Base-by-base conservation (phyloP, 1,139 yeast genomes). In the Diutina mesorugosa region DNA sequence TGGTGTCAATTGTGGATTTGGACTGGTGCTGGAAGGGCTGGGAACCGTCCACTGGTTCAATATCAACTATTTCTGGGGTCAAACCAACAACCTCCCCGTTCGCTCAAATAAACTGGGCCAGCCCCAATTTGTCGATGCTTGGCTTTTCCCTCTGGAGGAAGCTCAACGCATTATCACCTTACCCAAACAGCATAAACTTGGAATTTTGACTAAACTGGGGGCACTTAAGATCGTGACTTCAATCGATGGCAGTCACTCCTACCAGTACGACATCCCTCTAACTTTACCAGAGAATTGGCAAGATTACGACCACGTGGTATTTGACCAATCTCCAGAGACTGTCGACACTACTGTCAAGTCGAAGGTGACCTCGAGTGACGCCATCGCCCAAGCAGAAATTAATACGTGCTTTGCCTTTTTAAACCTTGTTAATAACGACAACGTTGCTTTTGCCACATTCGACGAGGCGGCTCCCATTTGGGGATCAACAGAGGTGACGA, bases 11-110 rank as follows among this genome's bases (percentile, higher is more conserved):
- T 73, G 73, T 9, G 80, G 83, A 0, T 72, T 84, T 62, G 83
- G 87, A 0, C 73, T 85, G 54, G 72, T 83, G 35, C 83, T 85
- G 28, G 72, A 74, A 58, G 69, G 75, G 7, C 72, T 80, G 29
- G 90, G 90, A 0, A 80, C 87, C 2, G 69, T 85, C 12, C 90
- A 85, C 63, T 83, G 86, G 80, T 85, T 81, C 66, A 73, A 74
- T 59, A 69, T 72, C 56, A 74, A 75, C 58, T 73, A 74, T 59
- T 63, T 75, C 47, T 65, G 69, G 16, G 70, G 68, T 56, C 65
- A 67, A 55, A 64, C 64, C 54, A 69, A 68, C 57, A 72, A 71
- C 56, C 62, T 58, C 54, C 73, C 72, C 9, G 57, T 58, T 51
- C 60, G 59, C 9, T 21, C 54, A n/a, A 21, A 38, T 51, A 26